Conservation (phyloP, 2,329 filamentous ascomycete species). For the Orbilia blumenaviensis region DNA sequence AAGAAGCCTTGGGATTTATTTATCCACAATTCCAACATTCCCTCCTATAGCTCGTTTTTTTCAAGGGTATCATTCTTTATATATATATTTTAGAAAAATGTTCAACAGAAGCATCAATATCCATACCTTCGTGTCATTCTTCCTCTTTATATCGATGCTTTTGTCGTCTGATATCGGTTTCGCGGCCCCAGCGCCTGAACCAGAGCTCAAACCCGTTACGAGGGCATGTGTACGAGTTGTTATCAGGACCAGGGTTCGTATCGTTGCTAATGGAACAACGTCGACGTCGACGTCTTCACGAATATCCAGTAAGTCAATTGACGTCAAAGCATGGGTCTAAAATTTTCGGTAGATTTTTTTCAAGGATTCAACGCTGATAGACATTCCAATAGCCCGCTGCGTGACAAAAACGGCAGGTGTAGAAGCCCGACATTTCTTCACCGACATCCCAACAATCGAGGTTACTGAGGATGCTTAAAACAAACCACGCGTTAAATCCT, state of each 20-base stretch:
- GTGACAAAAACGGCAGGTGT: conserved; percentile 18
- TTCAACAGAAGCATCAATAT: background rate
- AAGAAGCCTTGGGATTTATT: too few species aligned
- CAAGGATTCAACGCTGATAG: background rate
- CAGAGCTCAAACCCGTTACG: conserved; percentile 5
- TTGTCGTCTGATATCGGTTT: background rate
- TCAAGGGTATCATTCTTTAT: background rate
- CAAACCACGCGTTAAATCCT: background rate
- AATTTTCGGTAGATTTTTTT: background rate
- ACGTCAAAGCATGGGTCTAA: background rate
- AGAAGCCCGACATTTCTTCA: conserved; percentile 3
- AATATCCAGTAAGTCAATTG: conserved; percentile 8
- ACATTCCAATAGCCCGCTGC: conserved; percentile 11
- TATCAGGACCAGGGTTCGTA: conserved; percentile 5
- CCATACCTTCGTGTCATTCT: background rate
- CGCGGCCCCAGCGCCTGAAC: background rate
- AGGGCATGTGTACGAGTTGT: conserved; percentile 18
- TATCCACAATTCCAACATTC: too few species aligned
- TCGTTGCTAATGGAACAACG: conserved; percentile 10
- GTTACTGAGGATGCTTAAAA: background rate
- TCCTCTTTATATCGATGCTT: conserved; percentile 3
- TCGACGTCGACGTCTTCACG: conserved; percentile 13
- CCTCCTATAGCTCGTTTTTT: too few species aligned
- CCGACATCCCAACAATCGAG: conserved; percentile 28
- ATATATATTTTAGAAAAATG: conserved; percentile 9